Evolutionary conservation across 345 rosid species (phyloP).

Genomic region (Salix exigua): DNA sequence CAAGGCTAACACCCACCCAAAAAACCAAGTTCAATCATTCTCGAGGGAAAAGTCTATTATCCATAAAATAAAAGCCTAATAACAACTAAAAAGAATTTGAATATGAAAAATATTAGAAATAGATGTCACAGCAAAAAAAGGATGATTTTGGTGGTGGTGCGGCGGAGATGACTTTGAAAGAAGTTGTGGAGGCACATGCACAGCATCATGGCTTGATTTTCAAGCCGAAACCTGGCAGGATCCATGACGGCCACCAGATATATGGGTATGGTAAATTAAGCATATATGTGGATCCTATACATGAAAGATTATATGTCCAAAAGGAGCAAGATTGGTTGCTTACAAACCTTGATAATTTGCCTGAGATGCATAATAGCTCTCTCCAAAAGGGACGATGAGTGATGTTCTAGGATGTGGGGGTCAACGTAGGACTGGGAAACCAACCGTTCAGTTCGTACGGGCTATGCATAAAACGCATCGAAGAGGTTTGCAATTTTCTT

Average conservation of each 20-base stretch:
- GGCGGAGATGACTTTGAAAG: slow-evolving; percentile 63
- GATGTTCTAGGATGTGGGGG: neutral
- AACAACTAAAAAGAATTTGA: too few relatives aligned
- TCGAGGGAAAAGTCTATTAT: too few relatives aligned
- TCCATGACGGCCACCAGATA: slow-evolving; percentile 74
- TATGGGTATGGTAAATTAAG: slow-evolving; percentile 84
- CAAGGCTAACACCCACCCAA: too few relatives aligned
- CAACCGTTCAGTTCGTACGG: neutral
- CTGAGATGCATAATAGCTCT: slow-evolving; percentile 66
- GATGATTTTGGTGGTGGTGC: slow-evolving; percentile 28
- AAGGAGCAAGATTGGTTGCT: slow-evolving; percentile 65
- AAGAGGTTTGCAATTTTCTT: neutral
- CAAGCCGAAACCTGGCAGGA: slow-evolving; percentile 74
- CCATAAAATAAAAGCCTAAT: too few relatives aligned
- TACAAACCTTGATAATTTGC: slow-evolving; percentile 65
- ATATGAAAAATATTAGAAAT: too few relatives aligned
- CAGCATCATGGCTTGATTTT: slow-evolving; percentile 75
- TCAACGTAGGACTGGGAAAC: neutral
- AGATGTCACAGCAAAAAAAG: slow-evolving; percentile 34
- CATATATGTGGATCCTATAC: slow-evolving; percentile 58
- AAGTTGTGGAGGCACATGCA: slow-evolving; percentile 77
- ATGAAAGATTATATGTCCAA: slow-evolving; percentile 69
- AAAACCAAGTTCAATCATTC: too few relatives aligned
- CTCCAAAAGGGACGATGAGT: slow-evolving; percentile 44
- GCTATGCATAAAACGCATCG: neutral